Base-by-base conservation (phyloP, 2,329 filamentous ascomycete genomes). In the Dactylellina haptotyla region DNA sequence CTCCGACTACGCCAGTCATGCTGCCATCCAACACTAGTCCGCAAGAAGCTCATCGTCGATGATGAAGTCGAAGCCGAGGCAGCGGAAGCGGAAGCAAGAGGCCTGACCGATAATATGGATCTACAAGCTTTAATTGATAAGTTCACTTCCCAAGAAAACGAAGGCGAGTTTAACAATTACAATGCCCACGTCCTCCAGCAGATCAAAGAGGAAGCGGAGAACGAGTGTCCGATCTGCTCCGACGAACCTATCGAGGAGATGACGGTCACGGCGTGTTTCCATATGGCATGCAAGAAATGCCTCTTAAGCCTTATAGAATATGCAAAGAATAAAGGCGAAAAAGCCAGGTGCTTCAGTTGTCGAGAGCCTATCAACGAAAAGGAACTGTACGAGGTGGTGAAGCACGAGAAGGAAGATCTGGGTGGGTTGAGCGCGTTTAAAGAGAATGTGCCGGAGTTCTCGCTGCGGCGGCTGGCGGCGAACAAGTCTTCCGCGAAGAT, bases 201-300 rank as follows among this genome's bases (percentile, higher is more conserved):
- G 80, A 99, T 99, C 51, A 91, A 96, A 76, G 91, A 91, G 62
- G 94, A 98, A 78, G 89, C 91, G 0, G 87, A 90, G 70, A 90
- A 90, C 73, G 95, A 99, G 82, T 99, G 95, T 78, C 94, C 95
- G 0, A 91, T 99, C 58, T 99, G 95, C 81, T 88, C 91, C 2
- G 94, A 98, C 80, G 95, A 98, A 80, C 93, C 93, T 2, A 98
- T 98, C 93, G 87, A 92, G 41, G 90, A 97, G 61, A 94, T 96
- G 79, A 90, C 91, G 0, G 95, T 99, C 1, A 98, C 95, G 0
- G 92, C 92, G 0, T 99, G 95, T 81, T 99, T 95, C 93, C 95
- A 99, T 81, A 96, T 92, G 32, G 93, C 95, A 0, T 99, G 95
- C 83, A 97, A 95, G 81, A 90, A 91, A 75, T 99, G 95, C 78